Conservation (phyloP, 2,329 filamentous ascomycete species). For the Phialophora macrospora region DNA sequence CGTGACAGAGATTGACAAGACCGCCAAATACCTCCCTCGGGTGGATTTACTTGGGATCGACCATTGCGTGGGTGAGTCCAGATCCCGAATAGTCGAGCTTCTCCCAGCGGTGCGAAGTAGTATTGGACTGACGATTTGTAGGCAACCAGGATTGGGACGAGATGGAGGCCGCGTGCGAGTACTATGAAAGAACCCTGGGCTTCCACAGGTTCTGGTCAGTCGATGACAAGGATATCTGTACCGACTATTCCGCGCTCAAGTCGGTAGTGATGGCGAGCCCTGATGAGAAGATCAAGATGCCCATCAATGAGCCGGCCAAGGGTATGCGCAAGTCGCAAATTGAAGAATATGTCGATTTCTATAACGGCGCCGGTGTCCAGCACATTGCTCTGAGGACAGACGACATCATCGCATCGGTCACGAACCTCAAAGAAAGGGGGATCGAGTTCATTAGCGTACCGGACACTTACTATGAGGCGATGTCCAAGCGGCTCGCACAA, state of each 20-base stretch:
- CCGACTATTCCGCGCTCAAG: conserved; percentile 86
- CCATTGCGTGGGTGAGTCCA: conserved; percentile 77
- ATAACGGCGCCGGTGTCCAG: conserved; percentile 86
- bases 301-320: conserved; percentile 91
- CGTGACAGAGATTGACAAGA: conserved; percentile 53
- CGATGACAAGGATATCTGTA: conserved; percentile 90
- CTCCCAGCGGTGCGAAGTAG: neutral
- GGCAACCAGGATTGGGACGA: conserved; percentile 90
- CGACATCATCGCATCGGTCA: conserved; percentile 78
- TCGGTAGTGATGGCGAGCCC: conserved; percentile 88
- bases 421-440: conserved; percentile 79
- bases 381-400: conserved; percentile 85
- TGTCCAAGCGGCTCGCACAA: conserved; percentile 73
- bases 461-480: conserved; percentile 79
- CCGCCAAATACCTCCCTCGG: conserved; percentile 59
- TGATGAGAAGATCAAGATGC: conserved; percentile 92
- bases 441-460: conserved; percentile 94
- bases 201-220: conserved; percentile 99
- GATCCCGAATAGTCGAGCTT: neutral
- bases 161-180: conserved; percentile 70
- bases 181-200: conserved; percentile 85
- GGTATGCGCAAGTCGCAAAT: conserved; percentile 94
- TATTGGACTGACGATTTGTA: conserved; percentile 9
- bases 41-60: conserved; percentile 78
- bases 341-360: conserved; percentile 90